Evolutionary conservation across 1,284 basidiomycete genomes (phyloP).

Genomic region (Ganoderma lucidum): DNA sequence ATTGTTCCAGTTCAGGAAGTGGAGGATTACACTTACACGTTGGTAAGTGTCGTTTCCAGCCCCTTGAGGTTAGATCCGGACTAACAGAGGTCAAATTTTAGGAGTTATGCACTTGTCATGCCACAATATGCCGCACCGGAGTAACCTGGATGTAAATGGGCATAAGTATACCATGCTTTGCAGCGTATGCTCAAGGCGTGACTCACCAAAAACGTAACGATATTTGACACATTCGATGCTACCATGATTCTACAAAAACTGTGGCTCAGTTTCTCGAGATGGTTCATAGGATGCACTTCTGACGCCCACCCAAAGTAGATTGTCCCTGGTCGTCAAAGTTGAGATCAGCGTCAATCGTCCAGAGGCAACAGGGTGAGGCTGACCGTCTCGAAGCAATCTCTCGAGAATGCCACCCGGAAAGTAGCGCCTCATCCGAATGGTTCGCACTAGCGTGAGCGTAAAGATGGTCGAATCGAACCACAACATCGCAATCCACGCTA

Average conservation of each 20-base stretch:
- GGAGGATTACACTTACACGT: constrained; percentile 33
- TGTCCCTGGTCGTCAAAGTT: constrained; percentile 5
- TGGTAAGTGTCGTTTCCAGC: constrained; percentile 31
- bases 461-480: constrained; percentile 33
- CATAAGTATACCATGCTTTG: background rate
- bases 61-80: constrained; percentile 26
- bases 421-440: constrained; percentile 23
- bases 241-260: constrained; percentile 31
- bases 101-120: background rate
- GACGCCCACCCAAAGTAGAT: constrained; percentile 18
- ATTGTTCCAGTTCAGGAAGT: background rate
- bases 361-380: background rate
- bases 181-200: background rate
- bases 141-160: constrained; percentile 11
- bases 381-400: constrained; percentile 33
- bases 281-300: background rate
- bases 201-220: constrained; percentile 35
- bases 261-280: background rate
- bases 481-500: constrained; percentile 29
- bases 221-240: constrained; percentile 34
- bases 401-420: constrained; percentile 27
- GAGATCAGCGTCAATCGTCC: background rate
- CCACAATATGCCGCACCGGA: background rate
- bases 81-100: background rate
- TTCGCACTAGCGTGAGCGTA: constrained; percentile 24